Conservation (phyloP, 768 basidiomycete genomes). For the Pleurotus djamor region DNA sequence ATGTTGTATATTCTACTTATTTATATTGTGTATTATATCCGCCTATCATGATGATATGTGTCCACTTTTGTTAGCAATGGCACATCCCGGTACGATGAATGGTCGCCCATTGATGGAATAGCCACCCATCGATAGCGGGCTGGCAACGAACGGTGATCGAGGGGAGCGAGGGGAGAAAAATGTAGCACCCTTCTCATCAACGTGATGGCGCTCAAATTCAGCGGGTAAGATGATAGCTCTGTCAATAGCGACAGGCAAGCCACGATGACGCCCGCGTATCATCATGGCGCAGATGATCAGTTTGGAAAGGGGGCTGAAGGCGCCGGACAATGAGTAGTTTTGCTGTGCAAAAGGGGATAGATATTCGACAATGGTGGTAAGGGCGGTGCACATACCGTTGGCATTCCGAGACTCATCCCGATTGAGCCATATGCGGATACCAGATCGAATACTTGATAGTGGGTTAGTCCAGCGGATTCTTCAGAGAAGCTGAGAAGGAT, state of each 20-base stretch:
- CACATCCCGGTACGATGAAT: not conserved
- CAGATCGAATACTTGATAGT: constrained; percentile 2
- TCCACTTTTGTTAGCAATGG: not conserved
- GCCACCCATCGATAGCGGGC: constrained; percentile 1
- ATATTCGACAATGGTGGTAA: not conserved
- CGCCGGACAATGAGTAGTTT: constrained; percentile 7
- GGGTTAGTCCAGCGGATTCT: not conserved
- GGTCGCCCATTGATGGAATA: constrained; percentile 2
- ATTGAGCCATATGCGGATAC: constrained; percentile 6
- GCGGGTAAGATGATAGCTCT: constrained; percentile 81
- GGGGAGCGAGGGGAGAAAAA: not conserved
- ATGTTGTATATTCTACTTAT: too few species aligned
- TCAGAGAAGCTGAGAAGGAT: not conserved
- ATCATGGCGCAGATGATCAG: constrained; percentile 4
- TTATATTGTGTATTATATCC: not conserved
- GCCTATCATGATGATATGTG: constrained; percentile 1
- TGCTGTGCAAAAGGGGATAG: not conserved
- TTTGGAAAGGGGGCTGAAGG: constrained; percentile 2
- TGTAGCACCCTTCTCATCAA: not conserved
- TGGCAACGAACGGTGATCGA: not conserved
- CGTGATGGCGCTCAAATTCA: constrained; percentile 39
- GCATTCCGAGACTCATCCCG: constrained; percentile 6
- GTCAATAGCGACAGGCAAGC: constrained; percentile 87
- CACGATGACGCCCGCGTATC: constrained; percentile 84
- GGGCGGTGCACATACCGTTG: not conserved